Base-by-base conservation (phyloP, 176 grass and related monocot species). In the Musa beccarii region DNA sequence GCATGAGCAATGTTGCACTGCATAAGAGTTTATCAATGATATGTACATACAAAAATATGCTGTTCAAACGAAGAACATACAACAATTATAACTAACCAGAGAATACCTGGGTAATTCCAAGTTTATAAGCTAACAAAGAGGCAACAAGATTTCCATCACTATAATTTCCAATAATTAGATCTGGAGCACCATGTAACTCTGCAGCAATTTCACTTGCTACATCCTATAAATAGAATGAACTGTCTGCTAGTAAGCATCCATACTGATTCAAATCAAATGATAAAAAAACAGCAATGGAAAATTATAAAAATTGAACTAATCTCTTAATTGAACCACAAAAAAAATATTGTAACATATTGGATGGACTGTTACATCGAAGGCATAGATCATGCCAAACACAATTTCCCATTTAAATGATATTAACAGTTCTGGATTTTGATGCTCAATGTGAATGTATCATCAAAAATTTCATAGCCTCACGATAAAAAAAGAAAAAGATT, bases 1-100 rank as follows among this genome's bases (percentile, higher is more conserved):
- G 90, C 94, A 93, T 93, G 94, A 74, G 94, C 94, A 81, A 98
- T 98, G 76, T 90, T 93, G 78, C 94, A 98, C 94, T 98, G 81
- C 74, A 85, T 66, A 77, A 55, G 69, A 53, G 68, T 52, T 71
- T 57, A 64, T 52, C 12, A 76, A n/a, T 80, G 28, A 49, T 61
- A 75, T 59, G 81, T 72, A 29, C 80, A 71, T 43, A 76, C 59
- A 76, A 62, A 16, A 81, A 4, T 5, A 52, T 59, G 28, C 70
- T 11, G 34, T 68, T 25, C 8, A 59, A 76, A 29, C 49, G 66
- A 70, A 64, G 50, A 78, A 76, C 69, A 62, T 43, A 3, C 24
- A 51, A 2, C 0, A 12, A 63, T 13, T 14, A 49, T 63, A 56
- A 62, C 19, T 64, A 9, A 17, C 17, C 15, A 82, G 51, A 13